These are phyloP conservation scores for Globisporangium takayamanum DNA, from an alignment of 352 stramenopile genomes.

Conservation along the genomic window DNA sequence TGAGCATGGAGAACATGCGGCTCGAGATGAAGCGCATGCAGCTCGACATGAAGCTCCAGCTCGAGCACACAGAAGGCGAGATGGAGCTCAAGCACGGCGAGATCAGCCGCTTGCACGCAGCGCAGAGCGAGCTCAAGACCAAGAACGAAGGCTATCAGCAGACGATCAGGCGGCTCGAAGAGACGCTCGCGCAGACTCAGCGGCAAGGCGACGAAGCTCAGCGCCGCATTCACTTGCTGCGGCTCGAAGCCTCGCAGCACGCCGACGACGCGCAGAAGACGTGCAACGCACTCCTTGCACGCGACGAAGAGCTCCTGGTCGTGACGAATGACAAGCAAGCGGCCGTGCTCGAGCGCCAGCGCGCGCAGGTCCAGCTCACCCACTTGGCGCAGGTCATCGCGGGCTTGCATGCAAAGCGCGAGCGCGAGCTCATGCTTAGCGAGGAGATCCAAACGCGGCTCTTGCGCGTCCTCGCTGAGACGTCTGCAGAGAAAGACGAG, in stretches of 20 bases:
- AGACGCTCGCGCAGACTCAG: slow-evolving; percentile 22
- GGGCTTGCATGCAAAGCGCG: slow-evolving; percentile 27
- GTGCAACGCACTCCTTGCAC: slow-evolving; percentile 26
- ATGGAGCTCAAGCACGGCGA: slow-evolving; percentile 73
- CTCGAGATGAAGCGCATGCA: slow-evolving; percentile 68
- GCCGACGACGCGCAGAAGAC: slow-evolving; percentile 27
- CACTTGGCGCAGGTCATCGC: slow-evolving; percentile 26
- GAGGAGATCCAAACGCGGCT: slow-evolving; percentile 40
- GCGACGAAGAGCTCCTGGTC: slow-evolving; percentile 30
- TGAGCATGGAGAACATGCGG: slow-evolving; percentile 48
- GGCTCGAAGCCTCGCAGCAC: slow-evolving; percentile 36
- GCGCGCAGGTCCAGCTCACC: slow-evolving; percentile 44
- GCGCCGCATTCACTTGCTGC: slow-evolving; percentile 44
- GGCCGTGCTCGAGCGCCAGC: slow-evolving; percentile 28
- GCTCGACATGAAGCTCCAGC: slow-evolving; percentile 69
- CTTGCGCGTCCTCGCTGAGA: slow-evolving; percentile 26
- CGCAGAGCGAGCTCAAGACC: slow-evolving; percentile 45
- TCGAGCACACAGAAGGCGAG: slow-evolving; percentile 54
- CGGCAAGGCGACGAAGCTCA: slow-evolving; percentile 43
- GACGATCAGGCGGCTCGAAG: slow-evolving; percentile 41
- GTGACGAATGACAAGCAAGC: slow-evolving; percentile 28
- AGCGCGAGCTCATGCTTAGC: slow-evolving; percentile 29
- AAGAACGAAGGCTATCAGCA: slow-evolving; percentile 52
- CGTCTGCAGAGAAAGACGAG: slow-evolving; percentile 33
- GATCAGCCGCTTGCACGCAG: slow-evolving; percentile 43